Percentiles rank a stretch among this genome's conserved stretches.
Evolutionary conservation across 495 filamentous ascomycete genomes (phyloP).

Genomic region (Hypoxylon fuscum): DNA sequence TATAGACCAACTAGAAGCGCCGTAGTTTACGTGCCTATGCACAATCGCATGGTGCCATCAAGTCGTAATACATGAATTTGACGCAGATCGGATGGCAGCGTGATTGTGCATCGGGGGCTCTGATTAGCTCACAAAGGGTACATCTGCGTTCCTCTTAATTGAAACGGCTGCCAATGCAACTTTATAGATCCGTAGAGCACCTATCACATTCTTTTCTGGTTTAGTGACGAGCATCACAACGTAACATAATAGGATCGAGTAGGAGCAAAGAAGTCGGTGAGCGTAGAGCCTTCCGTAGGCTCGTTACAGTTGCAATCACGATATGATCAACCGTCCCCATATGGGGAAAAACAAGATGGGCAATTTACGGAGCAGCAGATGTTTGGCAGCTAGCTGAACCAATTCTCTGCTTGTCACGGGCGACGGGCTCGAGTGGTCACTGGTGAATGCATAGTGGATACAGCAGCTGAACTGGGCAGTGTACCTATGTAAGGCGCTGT

Average conservation of each 20-base stretch:
- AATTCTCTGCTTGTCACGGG: constrained; percentile 6
- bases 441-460: constrained; percentile 8
- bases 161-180: constrained; percentile 22
- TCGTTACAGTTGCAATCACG: constrained; percentile 21
- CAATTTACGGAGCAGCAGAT: constrained; percentile 10
- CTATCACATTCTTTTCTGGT: constrained; percentile 19
- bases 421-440: constrained; percentile 2
- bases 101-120: constrained; percentile 30
- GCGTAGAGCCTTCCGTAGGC: constrained; percentile 20
- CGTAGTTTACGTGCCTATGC: constrained; percentile 1
- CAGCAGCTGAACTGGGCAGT: constrained; percentile 1
- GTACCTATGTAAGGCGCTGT: constrained; percentile 1
- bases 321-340: constrained; percentile 36
- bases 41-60: constrained; percentile 13
- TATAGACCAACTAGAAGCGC: constrained; percentile 3
- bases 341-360: constrained; percentile 31
- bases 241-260: constrained; percentile 25
- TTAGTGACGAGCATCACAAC: constrained; percentile 11
- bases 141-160: neutral
- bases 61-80: constrained; percentile 34
- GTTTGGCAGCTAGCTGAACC: constrained; percentile 22
- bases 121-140: constrained; percentile 27
- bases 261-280: constrained; percentile 34
- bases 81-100: constrained; percentile 39
- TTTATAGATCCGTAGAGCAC: constrained; percentile 8